These are phyloP conservation scores for Bjerkandera adusta DNA, from an alignment of 1,284 basidiomycete species.

Conservation along the genomic window DNA sequence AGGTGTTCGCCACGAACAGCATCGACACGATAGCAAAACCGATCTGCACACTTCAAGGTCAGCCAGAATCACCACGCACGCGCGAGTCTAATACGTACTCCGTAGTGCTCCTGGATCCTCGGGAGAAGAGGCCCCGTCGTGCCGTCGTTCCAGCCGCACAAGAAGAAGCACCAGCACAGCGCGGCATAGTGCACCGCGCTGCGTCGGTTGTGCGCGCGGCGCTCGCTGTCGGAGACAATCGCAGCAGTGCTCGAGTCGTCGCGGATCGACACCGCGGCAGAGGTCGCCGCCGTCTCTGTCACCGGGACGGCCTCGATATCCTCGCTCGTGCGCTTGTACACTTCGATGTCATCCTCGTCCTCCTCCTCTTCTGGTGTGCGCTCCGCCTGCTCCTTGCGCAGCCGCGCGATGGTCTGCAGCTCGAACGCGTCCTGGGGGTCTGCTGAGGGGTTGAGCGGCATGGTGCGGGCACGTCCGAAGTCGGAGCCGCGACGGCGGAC, in stretches of 20 bases:
- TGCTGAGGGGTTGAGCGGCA: neutral
- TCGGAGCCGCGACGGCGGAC: conserved; percentile 8
- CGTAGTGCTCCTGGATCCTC: conserved; percentile 51
- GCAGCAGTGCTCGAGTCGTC: neutral
- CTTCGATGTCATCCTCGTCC: too few relatives aligned
- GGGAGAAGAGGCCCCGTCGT: conserved; percentile 60
- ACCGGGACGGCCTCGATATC: neutral
- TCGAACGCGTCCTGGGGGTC: neutral
- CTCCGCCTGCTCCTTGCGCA: neutral
- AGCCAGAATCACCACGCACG: too few relatives aligned
- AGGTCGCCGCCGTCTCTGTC: neutral
- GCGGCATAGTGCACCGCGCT: conserved; percentile 34
- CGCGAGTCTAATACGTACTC: conserved; percentile 34
- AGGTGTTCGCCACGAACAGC: conserved; percentile 53
- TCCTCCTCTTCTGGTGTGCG: neutral
- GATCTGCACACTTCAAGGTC: too few relatives aligned
- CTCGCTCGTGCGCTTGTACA: neutral
- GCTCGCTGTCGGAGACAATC: neutral
- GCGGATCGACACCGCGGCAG: neutral
- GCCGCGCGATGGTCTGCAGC: neutral
- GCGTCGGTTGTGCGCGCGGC: conserved; percentile 1
- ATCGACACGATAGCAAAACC: conserved; percentile 48
- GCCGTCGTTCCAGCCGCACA: conserved; percentile 63
- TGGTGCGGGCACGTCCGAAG: conserved; percentile 1
- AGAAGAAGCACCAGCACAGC: conserved; percentile 40